Evolutionary conservation across 768 basidiomycete species (phyloP).

Genomic region (Tulasnella sp.): DNA sequence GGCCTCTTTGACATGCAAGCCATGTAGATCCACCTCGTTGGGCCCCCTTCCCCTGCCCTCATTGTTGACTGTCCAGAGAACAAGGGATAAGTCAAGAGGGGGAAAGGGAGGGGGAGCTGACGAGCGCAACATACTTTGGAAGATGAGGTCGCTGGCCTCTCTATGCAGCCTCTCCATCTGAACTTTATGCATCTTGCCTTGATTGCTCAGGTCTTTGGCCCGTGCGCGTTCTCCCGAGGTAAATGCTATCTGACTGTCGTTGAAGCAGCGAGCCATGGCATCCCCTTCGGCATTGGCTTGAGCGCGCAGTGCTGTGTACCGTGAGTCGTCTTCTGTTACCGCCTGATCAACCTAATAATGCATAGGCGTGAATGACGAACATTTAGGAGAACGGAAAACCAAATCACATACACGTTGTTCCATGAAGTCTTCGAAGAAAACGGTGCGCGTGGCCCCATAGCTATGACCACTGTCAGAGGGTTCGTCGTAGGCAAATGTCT

Average conservation of each 20-base stretch:
- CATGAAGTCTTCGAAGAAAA: too few relatives aligned
- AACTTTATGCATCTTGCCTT: constrained; percentile 70
- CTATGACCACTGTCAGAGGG: too few relatives aligned
- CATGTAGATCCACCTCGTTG: constrained; percentile 36
- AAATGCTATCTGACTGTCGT: constrained; percentile 69
- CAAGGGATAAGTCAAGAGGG: constrained; percentile 28
- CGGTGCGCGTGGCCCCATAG: too few relatives aligned
- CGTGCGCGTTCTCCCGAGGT: constrained; percentile 55
- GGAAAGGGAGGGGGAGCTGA: background rate
- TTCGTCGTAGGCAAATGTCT: too few relatives aligned
- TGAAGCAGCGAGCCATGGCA: constrained; percentile 58
- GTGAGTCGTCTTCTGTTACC: constrained; percentile 53
- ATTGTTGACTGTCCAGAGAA: too few relatives aligned
- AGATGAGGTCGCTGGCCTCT: constrained; percentile 64
- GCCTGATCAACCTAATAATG: constrained; percentile 28
- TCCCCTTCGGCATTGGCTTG: constrained; percentile 74
- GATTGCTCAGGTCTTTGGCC: constrained; percentile 70
- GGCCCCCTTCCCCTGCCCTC: constrained; percentile 27
- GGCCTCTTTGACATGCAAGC: constrained; percentile 37
- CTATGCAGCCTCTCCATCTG: constrained; percentile 71
- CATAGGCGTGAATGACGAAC: too few relatives aligned
- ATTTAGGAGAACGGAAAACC: too few relatives aligned
- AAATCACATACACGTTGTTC: too few relatives aligned
- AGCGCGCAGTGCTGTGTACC: constrained; percentile 61
- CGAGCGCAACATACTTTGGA: constrained; percentile 31